Base-by-base conservation (phyloP, 108 stramenopile species). In the Nannochloropsis gaditana region DNA sequence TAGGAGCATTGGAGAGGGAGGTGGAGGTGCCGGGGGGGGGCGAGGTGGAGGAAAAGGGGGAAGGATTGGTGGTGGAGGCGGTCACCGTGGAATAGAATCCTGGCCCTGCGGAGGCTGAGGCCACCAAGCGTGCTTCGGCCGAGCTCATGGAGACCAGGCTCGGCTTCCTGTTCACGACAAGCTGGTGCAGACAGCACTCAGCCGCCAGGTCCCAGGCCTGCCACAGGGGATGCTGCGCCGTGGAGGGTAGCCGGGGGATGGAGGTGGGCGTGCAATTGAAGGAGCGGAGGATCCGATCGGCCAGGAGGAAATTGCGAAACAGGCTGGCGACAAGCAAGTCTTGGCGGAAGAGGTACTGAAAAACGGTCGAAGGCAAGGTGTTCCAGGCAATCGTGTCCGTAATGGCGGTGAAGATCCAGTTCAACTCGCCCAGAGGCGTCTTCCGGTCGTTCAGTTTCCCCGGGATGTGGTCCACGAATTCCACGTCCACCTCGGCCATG, bases 371-470 rank as follows among this genome's bases (percentile, higher is more conserved):
- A n/a, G 99, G 99, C 17, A 99, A 89, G 10, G 96, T 93, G 91
- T 97, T 96, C 99, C 99, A 99, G 9, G 98, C 99, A 81, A 99
- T 98, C 21, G 97, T 96, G 90, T 99, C 99, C 21, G 98, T 98
- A 44, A 99, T 94, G 5, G 98, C 96, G 15, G 97, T 98, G 88
- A 99, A 98, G 42, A 99, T 97, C 99, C 98, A 99, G 91, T 99
- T 97, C 79, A 99, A 90, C 90, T 99, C 97, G 42, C 97, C 93
- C 8, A 92, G 89, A 43, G 93, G 93, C 31, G 91, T 92, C 82
- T 96, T 97, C 15, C 99, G 89, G 92, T 98, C 97, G 41, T 91
- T 92, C 2, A 95, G 87, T 80, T 91, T 92, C 42, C 97, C 99
- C 11, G 99, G 99, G 87, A 99, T 97, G 43, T 88, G 44, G 81